A percentile compares a stretch with the other conserved stretches of the same genome.
Evolutionary conservation across 2,329 filamentous ascomycete genomes (phyloP).

Genomic region (Leptographium wingfieldii): DNA sequence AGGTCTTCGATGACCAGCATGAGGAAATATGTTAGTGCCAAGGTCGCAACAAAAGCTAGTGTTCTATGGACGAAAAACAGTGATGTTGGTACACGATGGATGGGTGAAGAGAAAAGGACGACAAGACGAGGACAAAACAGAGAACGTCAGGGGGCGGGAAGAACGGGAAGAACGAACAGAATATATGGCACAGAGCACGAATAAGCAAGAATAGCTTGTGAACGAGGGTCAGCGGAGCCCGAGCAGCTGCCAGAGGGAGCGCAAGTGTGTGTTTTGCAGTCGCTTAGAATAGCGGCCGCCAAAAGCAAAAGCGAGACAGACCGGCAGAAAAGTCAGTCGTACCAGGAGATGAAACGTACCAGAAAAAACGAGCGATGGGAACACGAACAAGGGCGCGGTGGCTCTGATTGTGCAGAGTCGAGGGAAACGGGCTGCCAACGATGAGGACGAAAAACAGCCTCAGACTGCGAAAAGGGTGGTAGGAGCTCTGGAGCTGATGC

Average conservation of each 20-base stretch:
- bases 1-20: constrained; percentile 44
- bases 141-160: not conserved
- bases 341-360: not conserved
- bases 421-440: not conserved
- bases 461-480: not conserved
- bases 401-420: not conserved
- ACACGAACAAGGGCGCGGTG: not conserved
- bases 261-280: not conserved
- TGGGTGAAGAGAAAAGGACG: not conserved
- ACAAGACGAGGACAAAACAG: not conserved
- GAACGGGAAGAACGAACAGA: not conserved
- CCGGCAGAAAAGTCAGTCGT: not conserved
- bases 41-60: not conserved
- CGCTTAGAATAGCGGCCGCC: not conserved
- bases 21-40: not conserved
- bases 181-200: not conserved
- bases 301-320: not conserved
- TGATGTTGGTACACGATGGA: not conserved
- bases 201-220: not conserved
- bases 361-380: not conserved
- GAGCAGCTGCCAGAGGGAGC: not conserved
- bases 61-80: not conserved
- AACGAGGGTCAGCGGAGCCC: not conserved
- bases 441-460: not conserved
- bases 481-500: not conserved